Percentiles rank a stretch among this genome's conserved stretches.
phyloP scores from a whole-genome alignment of 2,329 filamentous ascomycete genomes.

The Trichophaea hybrida region DNA sequence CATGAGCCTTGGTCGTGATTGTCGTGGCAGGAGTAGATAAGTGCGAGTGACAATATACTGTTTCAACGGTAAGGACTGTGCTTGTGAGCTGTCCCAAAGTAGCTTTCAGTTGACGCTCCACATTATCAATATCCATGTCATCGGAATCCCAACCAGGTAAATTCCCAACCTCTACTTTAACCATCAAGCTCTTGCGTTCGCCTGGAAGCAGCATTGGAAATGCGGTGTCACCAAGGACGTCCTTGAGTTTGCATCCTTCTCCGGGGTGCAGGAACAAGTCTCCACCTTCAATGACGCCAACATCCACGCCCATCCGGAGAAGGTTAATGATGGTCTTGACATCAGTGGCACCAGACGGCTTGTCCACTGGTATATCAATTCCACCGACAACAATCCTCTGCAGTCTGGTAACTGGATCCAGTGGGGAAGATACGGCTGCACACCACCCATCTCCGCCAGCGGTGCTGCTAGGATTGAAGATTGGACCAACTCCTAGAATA shows the following conservation, averaged over 20 bases:
- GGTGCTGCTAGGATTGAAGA: constrained; percentile 19
- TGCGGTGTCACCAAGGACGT: constrained; percentile 15
- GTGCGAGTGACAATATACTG: constrained; percentile 11
- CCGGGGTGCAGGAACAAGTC: constrained; percentile 11
- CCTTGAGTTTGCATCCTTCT: constrained; percentile 13
- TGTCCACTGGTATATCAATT: background rate
- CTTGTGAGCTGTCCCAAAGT: constrained; percentile 17
- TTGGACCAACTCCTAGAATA: constrained; percentile 18
- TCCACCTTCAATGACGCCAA: constrained; percentile 9
- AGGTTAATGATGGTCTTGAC: constrained; percentile 14
- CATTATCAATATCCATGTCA: constrained; percentile 7
- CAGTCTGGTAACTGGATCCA: background rate
- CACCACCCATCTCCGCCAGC: constrained; percentile 21
- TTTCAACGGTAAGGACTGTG: constrained; percentile 11
- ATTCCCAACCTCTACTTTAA: constrained; percentile 15
- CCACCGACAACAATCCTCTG: background rate
- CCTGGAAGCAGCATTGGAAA: constrained; percentile 15
- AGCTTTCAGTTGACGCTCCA: constrained; percentile 17
- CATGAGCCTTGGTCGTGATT: constrained; percentile 1
- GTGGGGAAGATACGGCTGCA: constrained; percentile 6
- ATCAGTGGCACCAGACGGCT: background rate
- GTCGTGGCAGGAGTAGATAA: background rate
- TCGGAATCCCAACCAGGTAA: background rate
- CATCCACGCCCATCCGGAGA: constrained; percentile 15
- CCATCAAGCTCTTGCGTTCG: constrained; percentile 14